A percentile compares a stretch with the other conserved stretches of the same genome.
Conservation (phyloP, 164 flowering plant species). For the Vitis riparia region DNA sequence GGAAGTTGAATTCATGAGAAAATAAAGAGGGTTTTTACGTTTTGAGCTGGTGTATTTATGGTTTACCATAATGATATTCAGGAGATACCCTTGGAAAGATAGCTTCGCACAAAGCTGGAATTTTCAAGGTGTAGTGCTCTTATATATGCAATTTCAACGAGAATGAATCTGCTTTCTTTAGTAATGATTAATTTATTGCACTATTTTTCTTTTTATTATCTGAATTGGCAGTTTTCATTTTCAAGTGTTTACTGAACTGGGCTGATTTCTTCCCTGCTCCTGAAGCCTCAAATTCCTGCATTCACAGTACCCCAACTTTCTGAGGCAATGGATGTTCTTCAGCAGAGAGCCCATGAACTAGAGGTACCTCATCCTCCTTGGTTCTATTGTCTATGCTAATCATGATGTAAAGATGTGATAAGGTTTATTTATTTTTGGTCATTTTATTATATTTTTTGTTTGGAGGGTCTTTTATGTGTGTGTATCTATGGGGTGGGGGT, state of each 20-base stretch:
- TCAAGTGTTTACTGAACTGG: slow-evolving; percentile 47
- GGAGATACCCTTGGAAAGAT: slow-evolving; percentile 80
- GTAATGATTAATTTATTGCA: slow-evolving; percentile 14
- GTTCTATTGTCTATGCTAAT: not conserved
- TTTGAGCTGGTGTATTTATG: no score
- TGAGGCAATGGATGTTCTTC: slow-evolving; percentile 88
- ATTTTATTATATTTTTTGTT: not conserved
- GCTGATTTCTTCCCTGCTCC: slow-evolving; percentile 45
- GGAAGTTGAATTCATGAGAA: not conserved
- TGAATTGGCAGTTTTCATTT: slow-evolving; percentile 33
- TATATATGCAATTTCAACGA: slow-evolving; percentile 5
- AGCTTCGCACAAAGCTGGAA: slow-evolving; percentile 92
- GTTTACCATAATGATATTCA: slow-evolving; percentile 25
- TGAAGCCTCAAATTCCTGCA: slow-evolving; percentile 83
- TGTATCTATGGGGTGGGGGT: no score
- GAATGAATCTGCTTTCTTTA: slow-evolving; percentile 2
- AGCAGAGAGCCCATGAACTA: slow-evolving; percentile 46
- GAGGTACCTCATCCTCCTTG: slow-evolving; percentile 38
- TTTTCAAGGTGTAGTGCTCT: slow-evolving; percentile 65
- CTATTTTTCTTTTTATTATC: slow-evolving; percentile 18
- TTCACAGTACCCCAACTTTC: slow-evolving; percentile 73
- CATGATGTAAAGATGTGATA: not conserved
- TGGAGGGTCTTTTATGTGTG: not conserved
- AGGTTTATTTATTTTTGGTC: not conserved
- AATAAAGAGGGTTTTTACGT: no score